Conservation (phyloP, 371 early-diverging fungal genomes). For the Mortierella sp. region DNA sequence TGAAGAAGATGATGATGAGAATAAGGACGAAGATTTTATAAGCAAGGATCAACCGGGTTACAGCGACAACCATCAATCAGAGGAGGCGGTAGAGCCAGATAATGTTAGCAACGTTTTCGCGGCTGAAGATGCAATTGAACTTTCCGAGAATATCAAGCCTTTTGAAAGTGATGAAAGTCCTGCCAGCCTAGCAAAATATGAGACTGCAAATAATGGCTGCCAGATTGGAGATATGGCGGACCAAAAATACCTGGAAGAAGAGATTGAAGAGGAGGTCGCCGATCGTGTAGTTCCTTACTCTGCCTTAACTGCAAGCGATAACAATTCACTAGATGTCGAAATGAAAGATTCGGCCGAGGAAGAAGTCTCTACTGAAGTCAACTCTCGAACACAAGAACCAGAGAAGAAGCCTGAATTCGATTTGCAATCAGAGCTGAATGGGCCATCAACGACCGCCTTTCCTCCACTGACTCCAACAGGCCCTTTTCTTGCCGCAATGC, state of each 20-base stretch:
- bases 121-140: neutral
- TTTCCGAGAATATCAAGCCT: neutral
- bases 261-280: constrained; percentile 13
- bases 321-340: constrained; percentile 48
- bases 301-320: constrained; percentile 18
- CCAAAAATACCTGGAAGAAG: neutral
- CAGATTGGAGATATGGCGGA: neutral
- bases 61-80: constrained; percentile 1
- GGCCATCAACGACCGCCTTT: constrained; percentile 12
- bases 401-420: neutral
- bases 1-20: constrained; percentile 22
- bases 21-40: constrained; percentile 7
- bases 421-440: neutral
- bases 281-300: constrained; percentile 26
- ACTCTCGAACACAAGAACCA: neutral
- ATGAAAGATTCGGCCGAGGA: constrained; percentile 31
- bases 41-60: constrained; percentile 12
- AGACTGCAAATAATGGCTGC: neutral
- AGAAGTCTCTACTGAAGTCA: neutral
- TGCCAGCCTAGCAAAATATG: neutral
- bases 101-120: neutral
- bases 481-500: neutral
- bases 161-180: neutral
- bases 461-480: constrained; percentile 26
- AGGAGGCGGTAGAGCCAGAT: neutral